These are phyloP conservation scores for Neurospora tetrasperma DNA, from an alignment of 495 filamentous ascomycete genomes.

Conservation along the genomic window DNA sequence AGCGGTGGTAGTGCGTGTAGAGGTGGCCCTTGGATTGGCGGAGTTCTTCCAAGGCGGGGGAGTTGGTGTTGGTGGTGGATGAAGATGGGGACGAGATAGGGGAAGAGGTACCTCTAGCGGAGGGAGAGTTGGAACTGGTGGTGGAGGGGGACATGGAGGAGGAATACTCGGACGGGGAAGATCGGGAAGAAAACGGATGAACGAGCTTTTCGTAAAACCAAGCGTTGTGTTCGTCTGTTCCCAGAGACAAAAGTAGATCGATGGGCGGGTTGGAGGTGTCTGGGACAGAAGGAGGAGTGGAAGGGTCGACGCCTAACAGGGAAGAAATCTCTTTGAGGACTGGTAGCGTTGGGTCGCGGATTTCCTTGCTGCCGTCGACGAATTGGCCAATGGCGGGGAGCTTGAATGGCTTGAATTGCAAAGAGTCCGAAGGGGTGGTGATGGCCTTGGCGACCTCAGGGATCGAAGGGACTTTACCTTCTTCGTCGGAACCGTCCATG, in stretches of 20 bases:
- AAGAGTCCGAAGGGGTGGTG: constrained; percentile 18
- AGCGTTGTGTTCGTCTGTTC: constrained; percentile 24
- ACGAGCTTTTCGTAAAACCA: constrained; percentile 25
- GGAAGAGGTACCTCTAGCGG: too few relatives aligned
- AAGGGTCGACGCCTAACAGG: constrained; percentile 9
- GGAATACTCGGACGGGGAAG: too few relatives aligned
- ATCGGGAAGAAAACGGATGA: not conserved
- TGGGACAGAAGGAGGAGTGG: not conserved
- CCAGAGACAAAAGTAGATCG: constrained; percentile 20
- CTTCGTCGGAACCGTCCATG: constrained; percentile 1
- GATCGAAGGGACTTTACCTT: constrained; percentile 15
- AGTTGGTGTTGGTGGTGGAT: not conserved
- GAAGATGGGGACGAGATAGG: too few relatives aligned
- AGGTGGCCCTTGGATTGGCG: not conserved
- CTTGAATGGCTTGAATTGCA: constrained; percentile 24
- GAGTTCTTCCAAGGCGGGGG: too few relatives aligned
- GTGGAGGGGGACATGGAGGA: too few relatives aligned
- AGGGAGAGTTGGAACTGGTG: not conserved
- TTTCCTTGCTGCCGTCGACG: constrained; percentile 25
- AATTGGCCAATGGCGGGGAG: constrained; percentile 21
- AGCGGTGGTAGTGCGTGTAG: constrained; percentile 21
- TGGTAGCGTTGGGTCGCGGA: constrained; percentile 23
- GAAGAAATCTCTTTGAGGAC: constrained; percentile 20
- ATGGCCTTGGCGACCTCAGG: constrained; percentile 27
- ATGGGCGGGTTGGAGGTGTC: constrained; percentile 12